Conservation (phyloP, 352 stramenopile species). For the Globisporangium ultimum region DNA sequence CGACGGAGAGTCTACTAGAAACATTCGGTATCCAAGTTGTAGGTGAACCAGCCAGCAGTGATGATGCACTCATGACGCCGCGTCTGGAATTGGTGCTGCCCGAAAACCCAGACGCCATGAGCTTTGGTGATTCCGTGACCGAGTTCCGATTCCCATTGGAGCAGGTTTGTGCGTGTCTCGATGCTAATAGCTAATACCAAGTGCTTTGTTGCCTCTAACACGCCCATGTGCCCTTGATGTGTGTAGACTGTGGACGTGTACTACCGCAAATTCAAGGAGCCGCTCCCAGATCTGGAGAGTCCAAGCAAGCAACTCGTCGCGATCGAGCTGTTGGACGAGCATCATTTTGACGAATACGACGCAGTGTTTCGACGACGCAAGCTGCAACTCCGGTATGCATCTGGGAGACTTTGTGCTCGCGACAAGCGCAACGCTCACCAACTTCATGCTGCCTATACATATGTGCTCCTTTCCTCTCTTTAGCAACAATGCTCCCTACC, state of each 20-base stretch:
- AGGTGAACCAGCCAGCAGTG: slow-evolving; percentile 11
- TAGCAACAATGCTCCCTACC: slow-evolving; percentile 67
- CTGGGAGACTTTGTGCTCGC: neutral
- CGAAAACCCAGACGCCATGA: slow-evolving; percentile 33
- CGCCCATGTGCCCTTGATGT: neutral
- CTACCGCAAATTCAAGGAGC: slow-evolving; percentile 82
- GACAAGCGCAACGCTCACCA: slow-evolving; percentile 4
- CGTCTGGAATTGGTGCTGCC: slow-evolving; percentile 34
- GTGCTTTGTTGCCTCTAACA: neutral
- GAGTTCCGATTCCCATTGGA: slow-evolving; percentile 57
- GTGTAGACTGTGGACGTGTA: slow-evolving; percentile 58
- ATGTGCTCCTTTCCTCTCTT: too few species aligned
- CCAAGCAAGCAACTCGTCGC: slow-evolving; percentile 38
- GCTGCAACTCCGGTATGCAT: slow-evolving; percentile 45
- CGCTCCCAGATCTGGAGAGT: slow-evolving; percentile 54
- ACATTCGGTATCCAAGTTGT: slow-evolving; percentile 40
- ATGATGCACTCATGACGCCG: slow-evolving; percentile 20
- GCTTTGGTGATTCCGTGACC: slow-evolving; percentile 46
- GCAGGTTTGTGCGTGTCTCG: slow-evolving; percentile 28
- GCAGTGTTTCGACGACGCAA: slow-evolving; percentile 61
- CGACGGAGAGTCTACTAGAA: slow-evolving; percentile 31
- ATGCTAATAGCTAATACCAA: neutral
- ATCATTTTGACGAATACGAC: slow-evolving; percentile 45
- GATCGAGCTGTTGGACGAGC: slow-evolving; percentile 44
- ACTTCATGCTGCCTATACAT: slow-evolving; percentile 2